Evolutionary conservation across 2,329 filamentous ascomycete species (phyloP), one percentile per base, ranked within the genome.

Genomic region (Penicillium sp.): DNA sequence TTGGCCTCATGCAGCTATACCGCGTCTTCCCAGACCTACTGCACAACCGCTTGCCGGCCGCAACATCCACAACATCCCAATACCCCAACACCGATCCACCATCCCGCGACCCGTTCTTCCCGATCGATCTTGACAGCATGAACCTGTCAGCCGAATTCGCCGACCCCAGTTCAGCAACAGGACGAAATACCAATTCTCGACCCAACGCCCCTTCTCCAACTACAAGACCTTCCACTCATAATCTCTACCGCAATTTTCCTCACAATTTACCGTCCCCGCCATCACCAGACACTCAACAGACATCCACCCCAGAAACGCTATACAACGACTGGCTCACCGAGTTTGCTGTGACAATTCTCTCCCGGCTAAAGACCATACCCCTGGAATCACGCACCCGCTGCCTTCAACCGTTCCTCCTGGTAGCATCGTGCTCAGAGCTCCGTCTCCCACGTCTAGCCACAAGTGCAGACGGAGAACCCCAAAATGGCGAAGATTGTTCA

Each of bases 1-100:
- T 74, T 3, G 77, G 76, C 1, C 68, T 80, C 4, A 64, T 80
- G 40, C 76, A 80, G 54, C 60, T 80, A 19, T 80, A 80, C 57
- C 73, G 74, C 22, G 72, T 75, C 28, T 79, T 79, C 49, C 77
- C 77, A 3, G 72, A 75, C 28, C 64, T 77, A 32, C 65, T 77
- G 1, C 68, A 67, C n/a, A 69, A 68, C 31, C 71, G 75, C 39
- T 57, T 77, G 57, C 48, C 65, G 53, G 12, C 45, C 15, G 46
- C 57, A 22, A 41, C 37, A 9, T 40, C 42, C 19, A 22, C 46
- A 41, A 2, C 45, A n/a, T 10, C 44, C 9, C 45, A 39, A 37
- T 47, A 40, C 45, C 49, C 43, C 22, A 31, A 46, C 17, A 32
- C 35, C 5, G 15, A 37, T 2, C 45, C 55, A 28, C 29, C 43